These are phyloP conservation scores for Kwoniella dejecticola DNA, from an alignment of 768 basidiomycete species.

Conservation along the genomic window DNA sequence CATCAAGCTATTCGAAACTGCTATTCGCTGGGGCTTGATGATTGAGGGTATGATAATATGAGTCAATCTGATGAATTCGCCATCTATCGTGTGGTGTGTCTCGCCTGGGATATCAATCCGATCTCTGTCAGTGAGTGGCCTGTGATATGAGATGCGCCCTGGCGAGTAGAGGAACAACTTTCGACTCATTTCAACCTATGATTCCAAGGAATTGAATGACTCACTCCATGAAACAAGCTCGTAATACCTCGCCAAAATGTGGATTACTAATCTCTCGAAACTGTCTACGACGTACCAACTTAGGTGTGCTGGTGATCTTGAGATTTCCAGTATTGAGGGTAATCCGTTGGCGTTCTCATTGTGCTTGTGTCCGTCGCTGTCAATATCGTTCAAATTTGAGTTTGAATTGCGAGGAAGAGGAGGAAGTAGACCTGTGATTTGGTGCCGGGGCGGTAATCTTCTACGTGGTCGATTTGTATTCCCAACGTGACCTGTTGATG, in stretches of 20 bases:
- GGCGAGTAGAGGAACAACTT: no score
- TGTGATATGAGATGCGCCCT: no score
- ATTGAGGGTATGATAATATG: constrained; percentile 49
- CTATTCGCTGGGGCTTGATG: constrained; percentile 24
- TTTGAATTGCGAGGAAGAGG: no score
- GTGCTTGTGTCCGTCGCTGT: no score
- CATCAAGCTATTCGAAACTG: constrained; percentile 16
- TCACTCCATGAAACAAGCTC: constrained; percentile 53
- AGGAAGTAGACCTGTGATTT: constrained; percentile 21
- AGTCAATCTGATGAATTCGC: constrained; percentile 40
- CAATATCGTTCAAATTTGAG: no score
- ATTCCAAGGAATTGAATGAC: no score
- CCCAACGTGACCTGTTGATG: background rate
- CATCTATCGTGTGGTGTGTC: constrained; percentile 22
- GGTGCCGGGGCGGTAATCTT: constrained; percentile 35
- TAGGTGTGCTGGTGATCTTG: constrained; percentile 50
- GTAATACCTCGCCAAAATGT: constrained; percentile 51
- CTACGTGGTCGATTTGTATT: constrained; percentile 1
- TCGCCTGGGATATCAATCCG: constrained; percentile 36
- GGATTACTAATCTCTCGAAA: constrained; percentile 52
- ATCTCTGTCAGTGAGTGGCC: no score
- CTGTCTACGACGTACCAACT: constrained; percentile 47
- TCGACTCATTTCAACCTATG: no score
- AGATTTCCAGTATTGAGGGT: constrained; percentile 46
- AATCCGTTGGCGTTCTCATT: background rate